These are phyloP conservation scores for Circinella umbellata DNA, from an alignment of 371 early-diverging fungal genomes.

Conservation along the genomic window DNA sequence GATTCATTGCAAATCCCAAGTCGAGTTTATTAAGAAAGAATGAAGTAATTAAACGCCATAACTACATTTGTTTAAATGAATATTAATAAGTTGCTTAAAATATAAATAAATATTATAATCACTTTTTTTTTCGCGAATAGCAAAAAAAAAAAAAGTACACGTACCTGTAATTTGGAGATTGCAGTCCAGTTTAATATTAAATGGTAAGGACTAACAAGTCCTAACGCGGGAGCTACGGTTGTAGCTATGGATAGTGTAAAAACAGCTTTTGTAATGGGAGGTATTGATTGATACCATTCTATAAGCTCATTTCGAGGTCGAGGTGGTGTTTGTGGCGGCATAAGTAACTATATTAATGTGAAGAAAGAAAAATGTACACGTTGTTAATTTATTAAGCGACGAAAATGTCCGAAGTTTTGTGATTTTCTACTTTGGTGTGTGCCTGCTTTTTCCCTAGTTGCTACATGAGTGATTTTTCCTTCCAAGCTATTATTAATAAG, in stretches of 20 bases:
- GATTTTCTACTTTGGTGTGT: no score
- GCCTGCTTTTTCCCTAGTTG: no score
- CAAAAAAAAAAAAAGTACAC: background rate
- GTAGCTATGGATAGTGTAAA: conserved; percentile 59
- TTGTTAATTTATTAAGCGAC: no score
- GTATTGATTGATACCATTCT: conserved; percentile 66
- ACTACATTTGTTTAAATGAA: conserved; percentile 35
- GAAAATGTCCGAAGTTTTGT: no score
- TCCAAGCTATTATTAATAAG: no score
- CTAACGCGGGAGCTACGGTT: conserved; percentile 51
- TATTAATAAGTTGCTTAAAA: background rate
- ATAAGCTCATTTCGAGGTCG: conserved; percentile 38
- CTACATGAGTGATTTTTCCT: no score
- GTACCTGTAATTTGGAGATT: conserved; percentile 37
- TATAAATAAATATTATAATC: background rate
- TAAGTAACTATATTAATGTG: background rate
- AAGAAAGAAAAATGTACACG: no score
- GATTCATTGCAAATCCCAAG: conserved; percentile 66
- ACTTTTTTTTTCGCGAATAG: background rate
- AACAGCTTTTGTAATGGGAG: conserved; percentile 66
- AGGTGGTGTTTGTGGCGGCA: conserved; percentile 26
- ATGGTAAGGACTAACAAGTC: conserved; percentile 41
- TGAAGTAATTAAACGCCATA: conserved; percentile 79
- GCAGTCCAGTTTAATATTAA: conserved; percentile 50
- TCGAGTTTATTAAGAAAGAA: conserved; percentile 65